Base-by-base conservation (phyloP, 768 basidiomycete genomes). In the Lactarius vividus region DNA sequence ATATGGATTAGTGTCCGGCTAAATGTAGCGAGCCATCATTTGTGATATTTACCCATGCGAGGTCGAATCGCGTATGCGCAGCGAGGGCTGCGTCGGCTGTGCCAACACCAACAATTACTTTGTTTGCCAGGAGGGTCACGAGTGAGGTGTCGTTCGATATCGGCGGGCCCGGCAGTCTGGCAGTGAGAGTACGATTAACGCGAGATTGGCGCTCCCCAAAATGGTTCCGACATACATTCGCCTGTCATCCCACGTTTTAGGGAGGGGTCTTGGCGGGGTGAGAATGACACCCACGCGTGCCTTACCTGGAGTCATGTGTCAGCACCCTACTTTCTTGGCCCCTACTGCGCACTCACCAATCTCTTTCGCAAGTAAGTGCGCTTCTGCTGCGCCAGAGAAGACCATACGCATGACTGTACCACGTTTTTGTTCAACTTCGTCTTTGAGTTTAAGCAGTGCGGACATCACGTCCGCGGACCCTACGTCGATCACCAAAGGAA, bases 201-300 rank as follows among this genome's bases (percentile, higher is more conserved):
- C 40, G 40, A 29, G 52, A 31, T 26, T 29, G 33, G 46, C 18
- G 23, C 11, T 23, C 20, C 35, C 8, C 10, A 35, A n/a, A 6
- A 53, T 57, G 37, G 49, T 52, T 3, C 23, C 18, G 8, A 70
- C 86, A 70, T 70, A 88, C 88, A 88, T 82, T 63, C 91, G 78
- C 56, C 83, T 79, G 52, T 79, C 73, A 61, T 91, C 85, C 92
- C 92, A 94, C 3, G 75, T 75, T 3, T 63, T 69, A 0, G 91
- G 90, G 77, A 81, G 89, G 0, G 88, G 84, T 49, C 91, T 77
- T 0, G 85, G 74, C 6, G 84, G 83, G 0, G 83, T 79, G 29
- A 94, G 77, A 31, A 95, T 82, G n/a, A 94, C 88, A 46, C 88
- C 87, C 3, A 94, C 82, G 49, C 86, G 86, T 3, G 94, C 83